phyloP scores from a whole-genome alignment of 257 asterid species.

The Solanum gandarillasii region DNA sequence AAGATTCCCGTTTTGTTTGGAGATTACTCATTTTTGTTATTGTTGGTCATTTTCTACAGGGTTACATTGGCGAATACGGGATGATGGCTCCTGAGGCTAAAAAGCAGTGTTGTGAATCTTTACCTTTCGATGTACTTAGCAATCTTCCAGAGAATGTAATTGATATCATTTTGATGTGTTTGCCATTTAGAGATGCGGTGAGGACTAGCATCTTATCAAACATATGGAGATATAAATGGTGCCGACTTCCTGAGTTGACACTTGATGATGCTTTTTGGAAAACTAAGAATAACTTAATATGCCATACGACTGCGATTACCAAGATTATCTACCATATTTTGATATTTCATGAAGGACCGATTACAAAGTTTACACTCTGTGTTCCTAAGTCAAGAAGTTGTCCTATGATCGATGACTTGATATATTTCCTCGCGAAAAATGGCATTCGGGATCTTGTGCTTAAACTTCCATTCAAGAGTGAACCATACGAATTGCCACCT shows the following conservation, averaged over 20 bases:
- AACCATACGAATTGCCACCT: background rate
- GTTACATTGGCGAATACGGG: background rate
- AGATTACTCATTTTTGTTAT: background rate
- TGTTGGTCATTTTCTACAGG: background rate
- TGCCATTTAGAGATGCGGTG: background rate
- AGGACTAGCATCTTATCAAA: background rate
- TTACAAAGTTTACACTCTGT: background rate
- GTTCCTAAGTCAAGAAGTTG: background rate
- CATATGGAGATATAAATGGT: background rate
- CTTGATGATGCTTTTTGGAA: background rate
- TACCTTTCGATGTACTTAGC: background rate
- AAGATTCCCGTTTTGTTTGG: background rate
- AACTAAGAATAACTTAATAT: background rate
- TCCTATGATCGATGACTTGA: background rate
- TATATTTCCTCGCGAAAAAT: background rate
- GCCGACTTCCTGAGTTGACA: background rate
- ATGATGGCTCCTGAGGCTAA: background rate
- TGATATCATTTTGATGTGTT: background rate
- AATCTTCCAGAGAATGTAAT: background rate
- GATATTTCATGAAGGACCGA: background rate
- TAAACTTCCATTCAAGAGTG: background rate
- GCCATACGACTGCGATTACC: background rate
- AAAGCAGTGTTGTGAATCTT: background rate
- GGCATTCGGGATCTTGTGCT: background rate
- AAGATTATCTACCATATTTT: background rate